Evolutionary conservation across 352 stramenopile genomes (phyloP), one percentile per base, ranked within the genome.

Genomic region (Thraustochytrium striatum): DNA sequence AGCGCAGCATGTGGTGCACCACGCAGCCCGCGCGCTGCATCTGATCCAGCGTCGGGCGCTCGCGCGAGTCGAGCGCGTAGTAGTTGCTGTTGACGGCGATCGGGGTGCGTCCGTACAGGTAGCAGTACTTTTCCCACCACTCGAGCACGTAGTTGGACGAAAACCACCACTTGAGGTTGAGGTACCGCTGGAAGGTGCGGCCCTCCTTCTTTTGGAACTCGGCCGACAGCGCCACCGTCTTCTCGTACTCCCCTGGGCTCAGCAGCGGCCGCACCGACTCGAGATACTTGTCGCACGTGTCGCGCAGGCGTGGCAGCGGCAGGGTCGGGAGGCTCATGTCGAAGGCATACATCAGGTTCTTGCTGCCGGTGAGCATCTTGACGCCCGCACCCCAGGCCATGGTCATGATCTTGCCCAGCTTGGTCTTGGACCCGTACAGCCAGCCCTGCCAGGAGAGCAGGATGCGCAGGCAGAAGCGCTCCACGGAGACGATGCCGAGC

Each of bases 51-150:
- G 89, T 88, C 87, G 84, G 62, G 85, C 85, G 68, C 89, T 91
- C 28, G 90, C 72, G 2, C 7, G 57, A 81, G 43, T 84, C 89
- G 28, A 95, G 85, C 5, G 88, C 89, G 73, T 95, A 95, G 86
- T 95, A 95, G 83, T 95, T 95, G 84, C 87, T 93, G 85, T 95
- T 95, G 83, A 95, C 93, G 86, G 92, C 91, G 78, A 95, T 85
- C 33, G 90, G 92, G 57, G 87, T 91, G 72, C 91, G 89, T 79
- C 89, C 95, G 75, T 93, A 83, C 75, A 99, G 79, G 87, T 99
- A 99, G 72, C 90, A 94, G 47, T 97, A 92, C 1, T 92, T 96
- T 85, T 98, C 96, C 94, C 94, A 98, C 95, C 95, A 99, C 53
- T 97, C 87, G 80, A 97, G 91, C 16, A 93, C 89, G 84, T 95